phyloP scores from a whole-genome alignment of 306 rosid species.

The Lathyrus aphaca region DNA sequence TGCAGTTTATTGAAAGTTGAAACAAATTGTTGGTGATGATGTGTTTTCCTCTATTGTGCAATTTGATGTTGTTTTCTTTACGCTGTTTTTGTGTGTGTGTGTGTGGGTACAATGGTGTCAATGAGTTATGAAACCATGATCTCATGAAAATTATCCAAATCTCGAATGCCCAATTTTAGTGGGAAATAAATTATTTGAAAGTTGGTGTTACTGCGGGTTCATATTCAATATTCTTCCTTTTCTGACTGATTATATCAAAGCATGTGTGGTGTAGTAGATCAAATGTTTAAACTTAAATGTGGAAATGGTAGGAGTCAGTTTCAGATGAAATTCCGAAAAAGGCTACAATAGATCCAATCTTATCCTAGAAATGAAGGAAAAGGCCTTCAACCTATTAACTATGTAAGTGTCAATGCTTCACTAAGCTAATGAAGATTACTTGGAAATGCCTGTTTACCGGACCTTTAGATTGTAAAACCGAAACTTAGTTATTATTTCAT shows the following conservation, averaged over 20 bases:
- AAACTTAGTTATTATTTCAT: background rate
- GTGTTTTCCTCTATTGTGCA: background rate
- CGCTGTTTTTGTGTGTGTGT: background rate
- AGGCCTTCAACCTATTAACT: background rate
- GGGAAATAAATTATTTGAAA: background rate
- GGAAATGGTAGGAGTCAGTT: constrained; percentile 1
- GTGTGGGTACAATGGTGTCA: background rate
- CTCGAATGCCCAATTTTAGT: background rate
- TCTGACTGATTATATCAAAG: background rate
- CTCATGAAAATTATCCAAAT: background rate
- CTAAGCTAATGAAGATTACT: background rate
- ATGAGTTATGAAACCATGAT: background rate
- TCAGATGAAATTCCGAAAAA: constrained; percentile 12
- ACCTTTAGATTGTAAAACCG: background rate
- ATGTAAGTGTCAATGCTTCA: background rate
- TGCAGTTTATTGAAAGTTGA: background rate
- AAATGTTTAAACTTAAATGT: constrained; percentile 4
- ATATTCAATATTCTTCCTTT: background rate
- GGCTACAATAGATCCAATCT: constrained; percentile 8
- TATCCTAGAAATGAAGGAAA: constrained; percentile 22
- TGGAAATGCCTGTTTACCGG: background rate
- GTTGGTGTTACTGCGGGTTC: constrained; percentile 20
- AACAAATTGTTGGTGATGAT: background rate
- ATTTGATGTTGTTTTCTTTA: constrained; percentile 3
- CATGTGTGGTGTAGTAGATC: background rate